These are phyloP conservation scores for Flaveria robusta DNA, from an alignment of 129 eudicot genomes.

Conservation along the genomic window DNA sequence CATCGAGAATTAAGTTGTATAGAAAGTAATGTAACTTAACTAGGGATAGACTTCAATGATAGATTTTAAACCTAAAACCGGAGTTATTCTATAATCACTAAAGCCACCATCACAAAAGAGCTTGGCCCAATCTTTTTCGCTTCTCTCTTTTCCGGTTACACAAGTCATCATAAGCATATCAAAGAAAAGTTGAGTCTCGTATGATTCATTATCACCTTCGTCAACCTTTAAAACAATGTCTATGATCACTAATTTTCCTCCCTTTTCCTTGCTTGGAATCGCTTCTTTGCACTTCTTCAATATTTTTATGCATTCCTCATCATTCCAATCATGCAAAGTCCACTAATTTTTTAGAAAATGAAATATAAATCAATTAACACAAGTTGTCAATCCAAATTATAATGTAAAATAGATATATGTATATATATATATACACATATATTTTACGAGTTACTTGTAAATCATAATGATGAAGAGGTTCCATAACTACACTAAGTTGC, in stretches of 20 bases:
- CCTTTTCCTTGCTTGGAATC: constrained; percentile 35
- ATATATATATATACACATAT: too few relatives aligned
- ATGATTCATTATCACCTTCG: constrained; percentile 13
- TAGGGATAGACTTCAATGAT: constrained; percentile 41
- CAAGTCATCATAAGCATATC: constrained; percentile 45
- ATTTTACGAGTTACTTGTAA: too few relatives aligned
- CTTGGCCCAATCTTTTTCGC: constrained; percentile 43
- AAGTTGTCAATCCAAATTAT: background rate
- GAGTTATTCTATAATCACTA: constrained; percentile 31
- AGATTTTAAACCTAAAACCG: constrained; percentile 31
- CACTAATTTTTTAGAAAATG: constrained; percentile 10
- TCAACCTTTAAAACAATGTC: constrained; percentile 40
- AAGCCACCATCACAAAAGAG: constrained; percentile 39
- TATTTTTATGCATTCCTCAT: constrained; percentile 43
- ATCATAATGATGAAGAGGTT: too few relatives aligned
- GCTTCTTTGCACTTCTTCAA: constrained; percentile 42
- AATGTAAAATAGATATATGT: background rate
- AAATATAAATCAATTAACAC: background rate
- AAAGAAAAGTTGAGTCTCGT: constrained; percentile 31
- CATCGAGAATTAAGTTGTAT: too few relatives aligned
- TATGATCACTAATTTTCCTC: constrained; percentile 47
- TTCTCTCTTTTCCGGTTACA: constrained; percentile 35
- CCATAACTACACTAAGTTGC: too few relatives aligned
- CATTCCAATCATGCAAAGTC: constrained; percentile 52
- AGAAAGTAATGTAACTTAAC: background rate